These are phyloP conservation scores for Penicillium digitatum DNA, from an alignment of 2,329 filamentous ascomycete species.

Conservation along the genomic window DNA sequence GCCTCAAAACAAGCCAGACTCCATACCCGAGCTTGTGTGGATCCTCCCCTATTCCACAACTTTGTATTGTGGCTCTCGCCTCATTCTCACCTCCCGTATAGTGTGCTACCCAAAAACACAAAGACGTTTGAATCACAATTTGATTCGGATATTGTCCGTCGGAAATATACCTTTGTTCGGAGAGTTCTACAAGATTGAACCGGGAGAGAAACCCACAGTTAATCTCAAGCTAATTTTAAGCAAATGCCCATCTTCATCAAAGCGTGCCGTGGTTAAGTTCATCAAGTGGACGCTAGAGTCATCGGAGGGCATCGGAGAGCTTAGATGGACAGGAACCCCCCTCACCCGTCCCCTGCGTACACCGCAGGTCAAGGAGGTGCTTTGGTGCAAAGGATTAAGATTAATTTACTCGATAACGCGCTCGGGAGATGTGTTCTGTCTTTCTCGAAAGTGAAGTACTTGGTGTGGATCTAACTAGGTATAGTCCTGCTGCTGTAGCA, in stretches of 20 bases:
- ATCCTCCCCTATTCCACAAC: conserved; percentile 18
- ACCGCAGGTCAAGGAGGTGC: conserved; percentile 16
- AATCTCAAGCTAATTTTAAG: conserved; percentile 6
- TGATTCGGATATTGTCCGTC: conserved; percentile 1
- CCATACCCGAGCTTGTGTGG: conserved; percentile 22
- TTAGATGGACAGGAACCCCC: conserved; percentile 18
- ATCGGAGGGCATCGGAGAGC: conserved; percentile 14
- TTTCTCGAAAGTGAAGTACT: not conserved
- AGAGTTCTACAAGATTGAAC: not conserved
- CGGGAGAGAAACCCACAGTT: conserved; percentile 4
- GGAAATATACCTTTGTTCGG: not conserved
- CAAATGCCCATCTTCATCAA: conserved; percentile 24
- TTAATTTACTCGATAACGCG: not conserved
- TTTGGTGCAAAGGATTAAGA: conserved; percentile 4
- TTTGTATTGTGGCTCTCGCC: conserved; percentile 10
- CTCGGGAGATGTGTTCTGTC: not conserved
- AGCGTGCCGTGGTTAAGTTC: conserved; percentile 23
- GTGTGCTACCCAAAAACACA: not conserved
- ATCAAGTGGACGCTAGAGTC: conserved; percentile 23
- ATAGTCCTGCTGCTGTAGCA: not conserved
- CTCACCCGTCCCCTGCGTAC: conserved; percentile 13
- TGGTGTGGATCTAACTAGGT: not conserved
- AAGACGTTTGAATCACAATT: conserved; percentile 2
- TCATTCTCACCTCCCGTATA: not conserved
- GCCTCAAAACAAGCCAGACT: conserved; percentile 9